Percentiles rank a stretch among this genome's conserved stretches.
Evolutionary conservation across 176 grass and related monocot genomes (phyloP).

Genomic region (Sorghum bicolor): DNA sequence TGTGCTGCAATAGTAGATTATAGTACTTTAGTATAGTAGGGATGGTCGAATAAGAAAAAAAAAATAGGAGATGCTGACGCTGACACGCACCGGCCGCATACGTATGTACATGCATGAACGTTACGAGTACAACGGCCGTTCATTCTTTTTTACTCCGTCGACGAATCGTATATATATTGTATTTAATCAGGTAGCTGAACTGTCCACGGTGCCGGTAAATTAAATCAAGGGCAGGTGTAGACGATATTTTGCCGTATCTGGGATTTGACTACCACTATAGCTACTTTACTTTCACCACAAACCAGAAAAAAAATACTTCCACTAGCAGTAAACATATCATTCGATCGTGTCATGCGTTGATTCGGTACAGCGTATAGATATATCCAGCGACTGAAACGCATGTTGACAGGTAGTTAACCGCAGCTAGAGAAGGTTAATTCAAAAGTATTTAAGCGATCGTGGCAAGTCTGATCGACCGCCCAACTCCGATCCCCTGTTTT

Average conservation of each 20-base stretch:
- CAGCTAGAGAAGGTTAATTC: background rate
- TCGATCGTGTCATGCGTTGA: background rate
- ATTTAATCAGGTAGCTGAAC: constrained; percentile 31
- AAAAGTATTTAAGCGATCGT: background rate
- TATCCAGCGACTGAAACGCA: no score
- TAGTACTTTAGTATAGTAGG: no score
- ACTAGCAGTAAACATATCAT: background rate
- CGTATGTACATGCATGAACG: background rate
- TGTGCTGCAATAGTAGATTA: background rate
- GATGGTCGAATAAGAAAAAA: background rate
- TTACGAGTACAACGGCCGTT: background rate
- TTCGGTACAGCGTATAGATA: background rate
- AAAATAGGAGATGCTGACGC: background rate
- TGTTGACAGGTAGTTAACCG: background rate
- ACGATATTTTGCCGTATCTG: constrained; percentile 1
- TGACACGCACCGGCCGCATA: background rate
- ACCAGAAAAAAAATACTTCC: background rate
- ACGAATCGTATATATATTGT: background rate
- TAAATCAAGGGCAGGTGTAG: background rate
- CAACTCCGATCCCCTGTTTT: no score
- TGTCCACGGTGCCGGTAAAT: constrained; percentile 36
- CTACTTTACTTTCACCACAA: background rate
- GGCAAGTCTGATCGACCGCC: background rate
- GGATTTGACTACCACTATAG: background rate
- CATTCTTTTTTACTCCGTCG: background rate